Base-by-base conservation (phyloP, 495 filamentous ascomycete genomes). In the Corynascus novoguineensis region DNA sequence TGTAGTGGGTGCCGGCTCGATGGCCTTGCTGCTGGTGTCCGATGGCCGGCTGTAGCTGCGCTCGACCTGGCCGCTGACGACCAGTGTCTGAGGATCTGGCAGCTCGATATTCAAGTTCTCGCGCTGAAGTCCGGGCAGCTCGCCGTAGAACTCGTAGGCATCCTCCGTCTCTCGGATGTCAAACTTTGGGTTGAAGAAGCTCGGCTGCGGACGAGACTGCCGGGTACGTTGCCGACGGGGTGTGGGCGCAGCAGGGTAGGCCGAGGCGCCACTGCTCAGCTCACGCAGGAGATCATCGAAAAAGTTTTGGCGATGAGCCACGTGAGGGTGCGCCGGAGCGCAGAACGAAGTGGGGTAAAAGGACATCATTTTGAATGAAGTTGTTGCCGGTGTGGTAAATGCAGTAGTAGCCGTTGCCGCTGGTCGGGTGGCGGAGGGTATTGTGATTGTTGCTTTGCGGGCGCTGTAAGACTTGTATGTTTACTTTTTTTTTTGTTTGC, bases 101-200 rank as follows among this genome's bases (percentile, higher is more conserved):
- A 96, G 96, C 70, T 95, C 89, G 64, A 96, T 87, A 50, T 82
- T 73, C 59, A 96, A 71, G 63, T 95, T 78, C 55, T 86, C 81
- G 65, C 89, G 86, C 47, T 88, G 81, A 45, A 91, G 78, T 37
- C 92, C 92, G 0, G 92, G 90, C 0, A 96, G 80, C 70, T 96
- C 92, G 63, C 90, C 91, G 63, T 93, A 83, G 2, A 97, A 84
- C 63, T 91, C 81, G 71, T 92, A 97, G 61, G 67, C 68, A 14
- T 83, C 65, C 40, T 79, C 74, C 2, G 76, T 70, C 72, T 96
- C 90, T 55, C 80, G 79, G 44, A 95, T 78, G 66, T 97, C 92
- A 72, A 97, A 96, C 58, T 82, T 62, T 51, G 68, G 68, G 42
- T 19, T 60, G 66, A 68, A 64, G 48, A 42, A 47, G 44, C 58